Evolutionary conservation across 1,284 basidiomycete genomes (phyloP), one percentile per base, ranked within the genome.

Genomic region (Papiliotrema fonsecae): DNA sequence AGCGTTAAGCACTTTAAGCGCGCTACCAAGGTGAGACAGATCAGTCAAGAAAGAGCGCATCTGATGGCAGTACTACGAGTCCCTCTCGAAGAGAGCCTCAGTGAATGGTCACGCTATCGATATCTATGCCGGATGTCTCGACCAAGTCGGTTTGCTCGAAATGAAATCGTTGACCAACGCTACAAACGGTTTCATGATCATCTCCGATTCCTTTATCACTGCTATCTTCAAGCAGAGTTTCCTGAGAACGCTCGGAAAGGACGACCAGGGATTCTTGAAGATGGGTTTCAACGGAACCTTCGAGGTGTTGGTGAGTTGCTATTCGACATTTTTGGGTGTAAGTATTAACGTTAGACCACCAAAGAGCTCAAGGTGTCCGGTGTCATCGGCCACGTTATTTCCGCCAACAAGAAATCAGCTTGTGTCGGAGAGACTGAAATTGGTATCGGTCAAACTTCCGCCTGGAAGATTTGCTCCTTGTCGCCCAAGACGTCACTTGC

Each of bases 231-330:
- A 97, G 78, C 93, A 97, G 75, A 87, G 84, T 62, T 97, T 97
- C 84, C 80, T 97, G 50, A 84, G 93, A 48, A 79, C 96, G 44
- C 93, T 99, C 73, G 84, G 80, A 67, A 97, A 97, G 75, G 94
- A 97, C 65, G 89, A 91, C 19, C 83, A 94, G 60, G 94, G 92
- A 0, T 81, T 88, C 64, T 78, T 98, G 22, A 84, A 88, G 67
- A 97, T 98, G 93, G 94, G 94, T 55, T 98, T 98, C 78, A 99
- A 98, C 64, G 94, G 92, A 6, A 98, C 93, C 0, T 94, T 98
- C 64, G 94, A 98, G 69, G 93, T 99, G 30, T 87, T 92, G 81
- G 88, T 88, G 60, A 27, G 77, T 72, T 2, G 21, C 31, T 28
- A 11, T 37, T 11, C 13, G 14, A 14, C 18, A 25, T 27, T 26